Conservation (phyloP, 306 rosid genomes). For the Benincasa hispida region DNA sequence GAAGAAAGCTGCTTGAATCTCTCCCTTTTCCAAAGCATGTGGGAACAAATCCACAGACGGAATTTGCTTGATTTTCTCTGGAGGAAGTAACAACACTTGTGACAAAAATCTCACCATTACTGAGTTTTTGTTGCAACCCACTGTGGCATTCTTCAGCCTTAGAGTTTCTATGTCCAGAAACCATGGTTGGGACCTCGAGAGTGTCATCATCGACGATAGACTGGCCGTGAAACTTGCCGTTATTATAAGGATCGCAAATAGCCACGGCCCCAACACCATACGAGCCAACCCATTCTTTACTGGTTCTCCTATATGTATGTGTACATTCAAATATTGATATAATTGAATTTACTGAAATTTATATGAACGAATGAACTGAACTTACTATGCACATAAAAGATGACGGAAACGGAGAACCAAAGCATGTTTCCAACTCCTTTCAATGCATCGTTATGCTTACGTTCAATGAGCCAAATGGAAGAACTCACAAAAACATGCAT, state of each 20-base stretch:
- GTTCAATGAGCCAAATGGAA: constrained; percentile 41
- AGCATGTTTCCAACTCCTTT: constrained; percentile 31
- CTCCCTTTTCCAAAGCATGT: background rate
- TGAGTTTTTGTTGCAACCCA: constrained; percentile 7
- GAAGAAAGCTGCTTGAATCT: constrained; percentile 4
- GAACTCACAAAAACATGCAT: constrained; percentile 33
- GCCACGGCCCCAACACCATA: constrained; percentile 6
- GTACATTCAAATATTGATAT: too few species aligned
- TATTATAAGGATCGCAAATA: background rate
- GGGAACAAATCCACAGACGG: background rate
- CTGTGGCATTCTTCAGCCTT: background rate
- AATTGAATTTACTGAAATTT: too few species aligned
- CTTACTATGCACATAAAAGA: constrained; percentile 44
- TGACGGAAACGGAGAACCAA: constrained; percentile 42
- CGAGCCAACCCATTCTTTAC: constrained; percentile 1
- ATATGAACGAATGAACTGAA: too few species aligned
- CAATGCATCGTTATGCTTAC: constrained; percentile 21
- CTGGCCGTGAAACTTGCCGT: constrained; percentile 12
- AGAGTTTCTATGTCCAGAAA: background rate
- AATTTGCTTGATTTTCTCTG: background rate
- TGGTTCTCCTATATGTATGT: constrained; percentile 5
- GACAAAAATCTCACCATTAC: background rate
- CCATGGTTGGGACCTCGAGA: background rate
- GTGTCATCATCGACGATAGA: constrained; percentile 6
- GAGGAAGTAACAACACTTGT: background rate